Base-by-base conservation (phyloP, 2,329 filamentous ascomycete species). In the Pseudogymnoascus sp. region DNA sequence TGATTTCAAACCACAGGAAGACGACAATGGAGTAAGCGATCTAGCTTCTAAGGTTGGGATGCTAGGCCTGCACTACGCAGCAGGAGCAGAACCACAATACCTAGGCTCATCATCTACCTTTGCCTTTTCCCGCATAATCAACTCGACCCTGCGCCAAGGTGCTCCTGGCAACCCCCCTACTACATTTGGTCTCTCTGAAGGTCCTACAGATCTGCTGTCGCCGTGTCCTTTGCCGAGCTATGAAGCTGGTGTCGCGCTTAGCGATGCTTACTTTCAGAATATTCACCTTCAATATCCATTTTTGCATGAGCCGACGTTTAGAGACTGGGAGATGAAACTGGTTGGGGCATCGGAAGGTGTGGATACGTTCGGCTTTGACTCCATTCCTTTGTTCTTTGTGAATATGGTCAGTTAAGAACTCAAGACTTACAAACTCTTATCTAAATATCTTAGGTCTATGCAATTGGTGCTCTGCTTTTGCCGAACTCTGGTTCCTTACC, bases 21-120 rank as follows among this genome's bases (percentile, higher is more conserved):
- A 13, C 7, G 50, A 60, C 26, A 60, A 64, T 7, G 40, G 58
- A 9, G 37, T 63, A 15, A 59, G 64, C 37, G 61, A 66, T 9
- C 61, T 73, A 3, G 66, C 69, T 33, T 66, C 65, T 13, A 70
- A 74, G 47, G 73, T 74, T 6, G 71, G 68, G 7, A 59, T 74
- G n/a, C 63, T 75, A 7, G 69, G 68, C 47, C 60, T 74, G 0
- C 68, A 67, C 36, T 33, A 29, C 21, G 71, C 71, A 2, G 67
- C 73, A 2, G 73, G 72, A 1, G 64, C 69, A 1, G 72, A 74
- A 66, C 72, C 73, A 10, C 73, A 73, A 21, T 75, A 74, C 63
- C 73, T 76, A 40, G 73, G 74, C 0, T 66, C 72, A 2, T 75
- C 74, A 0, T 75, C 72, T 1, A 70, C 71, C 1, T 63, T 75